Percentiles rank a stretch among this genome's conserved stretches.
Conservation (phyloP, 352 stramenopile genomes). For the Globisporangium rhizosaccharum region DNA sequence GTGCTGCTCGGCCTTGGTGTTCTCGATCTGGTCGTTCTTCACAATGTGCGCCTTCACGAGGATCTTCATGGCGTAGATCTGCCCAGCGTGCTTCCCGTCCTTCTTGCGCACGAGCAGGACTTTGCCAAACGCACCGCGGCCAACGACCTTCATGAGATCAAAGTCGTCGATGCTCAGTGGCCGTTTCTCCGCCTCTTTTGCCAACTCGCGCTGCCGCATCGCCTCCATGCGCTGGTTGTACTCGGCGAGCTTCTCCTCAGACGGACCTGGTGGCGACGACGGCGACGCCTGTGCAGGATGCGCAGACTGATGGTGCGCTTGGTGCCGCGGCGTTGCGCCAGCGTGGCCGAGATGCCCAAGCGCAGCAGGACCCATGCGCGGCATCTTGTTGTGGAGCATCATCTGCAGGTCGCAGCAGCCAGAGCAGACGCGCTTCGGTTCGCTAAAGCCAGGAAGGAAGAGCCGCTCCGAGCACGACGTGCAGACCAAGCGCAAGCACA, state of each 20-base stretch:
- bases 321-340: slow-evolving; percentile 6
- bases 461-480: slow-evolving; percentile 82
- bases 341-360: slow-evolving; percentile 12
- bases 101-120: slow-evolving; percentile 94
- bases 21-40: slow-evolving; percentile 93
- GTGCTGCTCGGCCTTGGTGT: slow-evolving; percentile 87
- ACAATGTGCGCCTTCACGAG: slow-evolving; percentile 91
- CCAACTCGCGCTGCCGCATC: slow-evolving; percentile 72
- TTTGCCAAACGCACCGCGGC: slow-evolving; percentile 94
- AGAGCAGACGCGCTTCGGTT: slow-evolving; percentile 81
- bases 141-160: slow-evolving; percentile 93
- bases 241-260: slow-evolving; percentile 58
- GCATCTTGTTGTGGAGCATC: slow-evolving; percentile 84
- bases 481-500: slow-evolving; percentile 82
- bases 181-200: slow-evolving; percentile 59
- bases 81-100: slow-evolving; percentile 70
- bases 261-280: slow-evolving; percentile 17
- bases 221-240: slow-evolving; percentile 65
- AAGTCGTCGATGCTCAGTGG: slow-evolving; percentile 91
- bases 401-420: slow-evolving; percentile 86
- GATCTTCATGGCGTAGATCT: slow-evolving; percentile 95
- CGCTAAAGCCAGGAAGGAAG: slow-evolving; percentile 83
- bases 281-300: not conserved
- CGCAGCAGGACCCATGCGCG: slow-evolving; percentile 31
- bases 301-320: not conserved